Conservation (phyloP, 179 eudicot species). For the Vitellaria paradoxa region DNA sequence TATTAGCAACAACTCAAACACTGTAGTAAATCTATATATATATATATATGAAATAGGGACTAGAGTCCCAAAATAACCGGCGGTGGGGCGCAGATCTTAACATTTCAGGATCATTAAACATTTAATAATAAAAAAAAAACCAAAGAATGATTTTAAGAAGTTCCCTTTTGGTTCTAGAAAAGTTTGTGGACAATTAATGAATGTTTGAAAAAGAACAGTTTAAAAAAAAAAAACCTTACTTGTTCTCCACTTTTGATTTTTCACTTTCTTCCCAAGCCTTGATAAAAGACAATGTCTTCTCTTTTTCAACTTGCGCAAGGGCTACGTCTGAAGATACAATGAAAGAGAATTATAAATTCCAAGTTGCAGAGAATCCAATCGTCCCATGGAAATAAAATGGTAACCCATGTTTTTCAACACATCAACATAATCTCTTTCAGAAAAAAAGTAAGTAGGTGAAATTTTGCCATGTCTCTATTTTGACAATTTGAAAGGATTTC, state of each 20-base stretch:
- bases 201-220: background rate
- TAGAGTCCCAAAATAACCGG: too few relatives aligned
- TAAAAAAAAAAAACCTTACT: conserved; percentile 46
- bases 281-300: conserved; percentile 71
- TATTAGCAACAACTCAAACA: background rate
- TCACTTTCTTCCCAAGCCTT: conserved; percentile 95
- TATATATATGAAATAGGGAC: too few relatives aligned
- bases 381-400: background rate
- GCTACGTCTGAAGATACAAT: conserved; percentile 50
- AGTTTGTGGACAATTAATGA: too few relatives aligned
- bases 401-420: background rate
- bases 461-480: background rate
- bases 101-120: background rate
- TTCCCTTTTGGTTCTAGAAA: background rate
- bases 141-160: too few relatives aligned
- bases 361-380: background rate
- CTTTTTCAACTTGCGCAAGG: conserved; percentile 64
- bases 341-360: background rate
- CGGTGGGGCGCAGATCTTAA: background rate
- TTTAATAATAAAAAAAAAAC: background rate
- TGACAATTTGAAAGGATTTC: background rate
- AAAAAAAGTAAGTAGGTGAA: too few relatives aligned
- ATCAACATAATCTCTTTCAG: background rate
- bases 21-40: too few relatives aligned
- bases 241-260: conserved; percentile 67